Conservation (phyloP, 1,284 basidiomycete genomes). For the Rhizoctonia solani region DNA sequence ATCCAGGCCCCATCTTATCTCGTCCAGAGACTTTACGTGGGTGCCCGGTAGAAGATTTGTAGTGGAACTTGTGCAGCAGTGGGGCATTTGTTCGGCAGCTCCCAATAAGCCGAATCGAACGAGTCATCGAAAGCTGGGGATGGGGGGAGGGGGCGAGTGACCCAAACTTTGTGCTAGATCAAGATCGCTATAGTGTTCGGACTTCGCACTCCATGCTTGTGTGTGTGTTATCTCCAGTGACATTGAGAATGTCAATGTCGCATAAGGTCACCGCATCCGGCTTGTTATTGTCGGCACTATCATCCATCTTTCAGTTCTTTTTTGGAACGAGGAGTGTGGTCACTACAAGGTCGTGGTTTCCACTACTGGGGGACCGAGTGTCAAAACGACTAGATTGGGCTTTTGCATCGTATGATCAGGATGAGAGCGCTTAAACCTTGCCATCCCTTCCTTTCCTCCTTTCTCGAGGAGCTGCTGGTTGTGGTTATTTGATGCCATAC, state of each 20-base stretch:
- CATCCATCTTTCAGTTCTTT: slow-evolving; percentile 34
- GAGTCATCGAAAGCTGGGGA: too few species aligned
- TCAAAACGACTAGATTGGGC: slow-evolving; percentile 1
- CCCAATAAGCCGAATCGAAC: too few species aligned
- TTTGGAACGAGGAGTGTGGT: slow-evolving; percentile 29
- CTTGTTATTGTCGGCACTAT: slow-evolving; percentile 27
- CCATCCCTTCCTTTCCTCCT: not conserved
- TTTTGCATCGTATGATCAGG: not conserved
- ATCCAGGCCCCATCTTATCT: too few species aligned
- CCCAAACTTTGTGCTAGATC: too few species aligned
- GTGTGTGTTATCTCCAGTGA: slow-evolving; percentile 6
- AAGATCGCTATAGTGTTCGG: too few species aligned
- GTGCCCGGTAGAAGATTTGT: too few species aligned
- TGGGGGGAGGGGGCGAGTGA: too few species aligned
- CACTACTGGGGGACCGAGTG: slow-evolving; percentile 27
- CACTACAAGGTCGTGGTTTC: slow-evolving; percentile 36
- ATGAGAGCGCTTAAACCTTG: not conserved
- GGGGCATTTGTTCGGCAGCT: too few species aligned
- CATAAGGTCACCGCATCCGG: slow-evolving; percentile 14
- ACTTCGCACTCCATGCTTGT: slow-evolving; percentile 17
- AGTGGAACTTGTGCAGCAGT: too few species aligned
- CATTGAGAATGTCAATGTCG: slow-evolving; percentile 19
- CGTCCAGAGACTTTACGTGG: too few species aligned
- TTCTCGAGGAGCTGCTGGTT: slow-evolving; percentile 1
- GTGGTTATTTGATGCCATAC: not conserved